Evolutionary conservation across 1,284 basidiomycete genomes (phyloP), one percentile per base, ranked within the genome.

Genomic region (Melampsora larici-populina): DNA sequence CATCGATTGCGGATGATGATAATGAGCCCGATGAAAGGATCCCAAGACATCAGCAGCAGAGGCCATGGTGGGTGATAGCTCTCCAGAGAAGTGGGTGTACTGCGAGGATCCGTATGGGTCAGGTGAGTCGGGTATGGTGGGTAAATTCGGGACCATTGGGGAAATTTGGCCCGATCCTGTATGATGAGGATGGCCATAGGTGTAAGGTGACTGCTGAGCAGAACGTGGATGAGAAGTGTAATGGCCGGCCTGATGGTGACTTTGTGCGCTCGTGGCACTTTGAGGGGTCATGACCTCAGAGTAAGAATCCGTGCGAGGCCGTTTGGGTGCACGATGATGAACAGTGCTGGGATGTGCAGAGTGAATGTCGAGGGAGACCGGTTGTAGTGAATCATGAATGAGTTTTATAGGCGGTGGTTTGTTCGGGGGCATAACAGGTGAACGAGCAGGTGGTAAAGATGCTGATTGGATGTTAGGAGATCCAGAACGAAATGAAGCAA

Each of bases 21-120:
- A 75, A 36, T 75, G 73, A 1, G 73, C 73, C 2, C 73, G 64
- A 48, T 75, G 73, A 46, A 75, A 75, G n/a, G 73, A 75, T 24
- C 73, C 73, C 1, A 75, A 51, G 11, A 75, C 73, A 33, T 68
- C 68, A 7, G 73, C 73, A 18, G 73, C 73, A 6, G 65, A 68
- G 4, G 73, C 73, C 65, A 75, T 75, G 2, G 73, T 75, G 49
- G 73, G 73, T 24, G 73, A 75, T 7, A 75, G 65, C 48, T 75
- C 73, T 17, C 73, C 73, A 9, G 73, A 58, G 15, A 68, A 62
- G n/a, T 75, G 72, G 13, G 64, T 40, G n/a, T 40, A 63, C 36
- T 70, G 69, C 4, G 51, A 26, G 1, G 48, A 75, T n/a, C 64
- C 64, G 24, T 75, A 75, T 15, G 48, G 49, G 13, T 67, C 65